phyloP scores from a whole-genome alignment of 1,284 basidiomycete species.

The Irpex sp. region DNA sequence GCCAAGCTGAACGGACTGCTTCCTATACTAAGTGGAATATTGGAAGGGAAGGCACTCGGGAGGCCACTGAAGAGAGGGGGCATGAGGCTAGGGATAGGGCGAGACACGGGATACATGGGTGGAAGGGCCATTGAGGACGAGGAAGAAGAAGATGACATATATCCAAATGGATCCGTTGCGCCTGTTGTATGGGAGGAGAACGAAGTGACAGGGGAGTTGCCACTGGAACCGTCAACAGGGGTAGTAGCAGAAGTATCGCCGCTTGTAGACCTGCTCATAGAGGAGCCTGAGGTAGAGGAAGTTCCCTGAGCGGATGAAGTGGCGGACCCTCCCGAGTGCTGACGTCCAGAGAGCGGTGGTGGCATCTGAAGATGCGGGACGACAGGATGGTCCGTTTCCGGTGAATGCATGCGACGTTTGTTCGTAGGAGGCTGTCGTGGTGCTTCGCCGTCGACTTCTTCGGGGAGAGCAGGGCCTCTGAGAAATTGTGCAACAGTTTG shows the following conservation, averaged over 20 bases:
- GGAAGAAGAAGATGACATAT: constrained; percentile 14
- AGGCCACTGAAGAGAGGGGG: background rate
- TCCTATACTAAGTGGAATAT: background rate
- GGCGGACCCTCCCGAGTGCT: constrained; percentile 17
- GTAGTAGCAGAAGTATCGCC: constrained; percentile 10
- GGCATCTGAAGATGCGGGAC: constrained; percentile 13
- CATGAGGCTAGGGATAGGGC: background rate
- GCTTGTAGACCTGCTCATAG: constrained; percentile 5
- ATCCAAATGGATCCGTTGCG: constrained; percentile 21
- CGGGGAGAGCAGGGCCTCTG: constrained; percentile 34
- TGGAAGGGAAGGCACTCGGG: constrained; percentile 1
- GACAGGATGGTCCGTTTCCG: constrained; percentile 5
- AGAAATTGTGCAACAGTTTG: constrained; percentile 53
- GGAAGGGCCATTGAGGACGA: background rate
- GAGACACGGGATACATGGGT: background rate
- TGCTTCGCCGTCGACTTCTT: constrained; percentile 24
- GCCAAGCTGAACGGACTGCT: background rate
- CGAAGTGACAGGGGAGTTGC: background rate
- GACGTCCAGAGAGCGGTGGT: constrained; percentile 9
- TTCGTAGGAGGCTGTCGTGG: constrained; percentile 36
- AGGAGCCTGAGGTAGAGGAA: background rate
- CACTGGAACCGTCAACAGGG: background rate
- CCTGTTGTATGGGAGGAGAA: background rate
- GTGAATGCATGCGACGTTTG: constrained; percentile 39
- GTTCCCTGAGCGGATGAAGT: constrained; percentile 8